These are phyloP conservation scores for Nannizziopsis arthrosporioides DNA, from an alignment of 2,329 filamentous ascomycete genomes.

Conservation along the genomic window DNA sequence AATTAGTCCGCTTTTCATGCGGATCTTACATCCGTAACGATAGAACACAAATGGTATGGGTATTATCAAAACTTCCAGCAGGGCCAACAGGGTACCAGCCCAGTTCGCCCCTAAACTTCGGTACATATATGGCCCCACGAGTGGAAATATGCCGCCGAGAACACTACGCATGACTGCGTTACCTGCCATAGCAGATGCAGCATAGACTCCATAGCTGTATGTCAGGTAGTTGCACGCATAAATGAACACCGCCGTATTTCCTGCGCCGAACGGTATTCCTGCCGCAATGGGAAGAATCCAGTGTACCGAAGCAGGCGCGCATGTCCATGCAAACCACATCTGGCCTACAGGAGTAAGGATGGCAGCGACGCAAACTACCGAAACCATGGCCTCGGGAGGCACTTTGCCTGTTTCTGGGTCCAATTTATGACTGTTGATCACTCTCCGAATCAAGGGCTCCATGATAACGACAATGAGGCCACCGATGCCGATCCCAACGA, in stretches of 20 bases:
- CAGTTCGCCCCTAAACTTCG: conserved; percentile 57
- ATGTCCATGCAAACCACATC: conserved; percentile 82
- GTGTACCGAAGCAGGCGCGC: conserved; percentile 61
- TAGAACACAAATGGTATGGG: conserved; percentile 76
- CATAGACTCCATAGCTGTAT: conserved; percentile 66
- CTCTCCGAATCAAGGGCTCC: conserved; percentile 58
- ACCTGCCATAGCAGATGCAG: conserved; percentile 66
- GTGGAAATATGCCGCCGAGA: conserved; percentile 65
- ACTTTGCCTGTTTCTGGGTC: conserved; percentile 64
- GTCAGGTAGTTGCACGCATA: conserved; percentile 73
- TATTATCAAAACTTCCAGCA: conserved; percentile 61
- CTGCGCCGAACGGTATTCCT: conserved; percentile 65
- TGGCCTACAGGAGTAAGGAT: conserved; percentile 65
- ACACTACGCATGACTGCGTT: conserved; percentile 63
- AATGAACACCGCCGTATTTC: conserved; percentile 69
- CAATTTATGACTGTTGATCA: conserved; percentile 65
- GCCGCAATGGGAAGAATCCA: conserved; percentile 72
- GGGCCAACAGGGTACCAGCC: conserved; percentile 63
- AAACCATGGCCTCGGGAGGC: conserved; percentile 68
- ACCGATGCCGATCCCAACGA: conserved; percentile 58
- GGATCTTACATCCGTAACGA: conserved; percentile 45
- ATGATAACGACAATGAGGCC: conserved; percentile 40
- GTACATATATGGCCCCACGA: conserved; percentile 66
- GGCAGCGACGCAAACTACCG: conserved; percentile 66
- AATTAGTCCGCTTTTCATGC: conserved; percentile 46